Percentiles rank a stretch among this genome's conserved stretches.
phyloP scores from a whole-genome alignment of 169 alveolate genomes.

The Cryptosporidium tyzzeri region DNA sequence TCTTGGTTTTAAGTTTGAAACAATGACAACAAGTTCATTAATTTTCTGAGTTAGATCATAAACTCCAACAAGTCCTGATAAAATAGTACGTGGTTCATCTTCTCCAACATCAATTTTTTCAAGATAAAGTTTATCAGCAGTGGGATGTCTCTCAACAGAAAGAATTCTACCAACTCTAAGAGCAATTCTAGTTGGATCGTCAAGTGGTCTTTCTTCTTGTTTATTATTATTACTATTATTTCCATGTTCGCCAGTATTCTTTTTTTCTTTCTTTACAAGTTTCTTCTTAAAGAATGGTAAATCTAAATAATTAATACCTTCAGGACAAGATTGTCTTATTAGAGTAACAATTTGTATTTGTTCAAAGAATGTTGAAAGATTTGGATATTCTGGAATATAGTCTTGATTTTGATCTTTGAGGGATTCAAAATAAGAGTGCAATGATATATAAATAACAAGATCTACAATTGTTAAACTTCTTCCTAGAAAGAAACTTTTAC shows the following conservation, averaged over 20 bases:
- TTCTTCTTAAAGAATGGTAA: conserved; percentile 53
- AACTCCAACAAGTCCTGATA: conserved; percentile 83
- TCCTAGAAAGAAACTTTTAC: conserved; percentile 43
- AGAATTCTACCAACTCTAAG: conserved; percentile 87
- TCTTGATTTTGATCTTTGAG: neutral
- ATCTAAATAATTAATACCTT: conserved; percentile 24
- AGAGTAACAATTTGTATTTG: conserved; percentile 34
- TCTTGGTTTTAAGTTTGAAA: conserved; percentile 85
- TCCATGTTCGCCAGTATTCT: neutral
- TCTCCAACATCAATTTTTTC: conserved; percentile 91
- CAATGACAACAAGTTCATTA: conserved; percentile 84
- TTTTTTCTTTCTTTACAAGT: conserved; percentile 21
- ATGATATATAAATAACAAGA: conserved; percentile 23
- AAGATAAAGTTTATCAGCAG: conserved; percentile 88
- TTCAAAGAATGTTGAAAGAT: conserved; percentile 35
- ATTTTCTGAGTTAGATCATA: conserved; percentile 83
- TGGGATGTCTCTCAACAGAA: conserved; percentile 84
- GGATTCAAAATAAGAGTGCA: conserved; percentile 4
- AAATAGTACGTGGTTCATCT: conserved; percentile 81
- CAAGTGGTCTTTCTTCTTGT: conserved; percentile 53
- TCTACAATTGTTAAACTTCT: conserved; percentile 38
- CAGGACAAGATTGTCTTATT: conserved; percentile 70
- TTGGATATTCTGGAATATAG: conserved; percentile 22
- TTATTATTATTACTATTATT: neutral
- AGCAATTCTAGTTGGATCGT: conserved; percentile 79